These are phyloP conservation scores for Rhizopus sp. DNA, from an alignment of 371 early-diverging fungal genomes.

Conservation along the genomic window DNA sequence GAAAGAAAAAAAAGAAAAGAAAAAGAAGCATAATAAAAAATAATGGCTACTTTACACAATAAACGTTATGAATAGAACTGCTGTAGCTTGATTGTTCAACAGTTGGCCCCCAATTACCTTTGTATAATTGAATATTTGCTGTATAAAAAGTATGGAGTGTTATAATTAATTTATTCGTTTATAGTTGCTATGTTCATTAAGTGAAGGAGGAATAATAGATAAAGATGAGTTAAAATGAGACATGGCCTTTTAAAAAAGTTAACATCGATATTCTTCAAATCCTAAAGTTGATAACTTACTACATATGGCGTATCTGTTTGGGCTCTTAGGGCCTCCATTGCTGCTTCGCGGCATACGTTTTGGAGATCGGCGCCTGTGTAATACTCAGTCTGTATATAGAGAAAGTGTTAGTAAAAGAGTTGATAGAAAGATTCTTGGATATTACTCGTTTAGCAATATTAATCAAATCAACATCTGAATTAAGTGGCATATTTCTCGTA, in stretches of 20 bases:
- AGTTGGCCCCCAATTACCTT: too few relatives aligned
- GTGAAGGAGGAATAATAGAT: constrained; percentile 21
- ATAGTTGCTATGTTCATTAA: constrained; percentile 8
- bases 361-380: constrained; percentile 98
- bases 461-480: constrained; percentile 69
- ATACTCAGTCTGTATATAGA: constrained; percentile 62
- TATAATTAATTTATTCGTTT: too few relatives aligned
- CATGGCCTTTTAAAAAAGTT: constrained; percentile 16
- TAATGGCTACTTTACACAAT: too few relatives aligned
- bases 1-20: background rate
- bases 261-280: too few relatives aligned
- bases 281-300: constrained; percentile 26
- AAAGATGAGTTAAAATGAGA: constrained; percentile 17
- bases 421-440: background rate
- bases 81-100: too few relatives aligned
- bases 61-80: too few relatives aligned
- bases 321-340: constrained; percentile 78
- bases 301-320: constrained; percentile 44
- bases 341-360: constrained; percentile 96
- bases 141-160: too few relatives aligned
- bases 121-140: too few relatives aligned
- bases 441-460: constrained; percentile 61
- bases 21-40: background rate
- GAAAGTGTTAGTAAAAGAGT: constrained; percentile 1
- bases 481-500: constrained; percentile 78